A percentile compares a stretch with the other conserved stretches of the same genome.
Evolutionary conservation across 2,329 filamentous ascomycete genomes (phyloP).

Genomic region (Stemphylium beticola): DNA sequence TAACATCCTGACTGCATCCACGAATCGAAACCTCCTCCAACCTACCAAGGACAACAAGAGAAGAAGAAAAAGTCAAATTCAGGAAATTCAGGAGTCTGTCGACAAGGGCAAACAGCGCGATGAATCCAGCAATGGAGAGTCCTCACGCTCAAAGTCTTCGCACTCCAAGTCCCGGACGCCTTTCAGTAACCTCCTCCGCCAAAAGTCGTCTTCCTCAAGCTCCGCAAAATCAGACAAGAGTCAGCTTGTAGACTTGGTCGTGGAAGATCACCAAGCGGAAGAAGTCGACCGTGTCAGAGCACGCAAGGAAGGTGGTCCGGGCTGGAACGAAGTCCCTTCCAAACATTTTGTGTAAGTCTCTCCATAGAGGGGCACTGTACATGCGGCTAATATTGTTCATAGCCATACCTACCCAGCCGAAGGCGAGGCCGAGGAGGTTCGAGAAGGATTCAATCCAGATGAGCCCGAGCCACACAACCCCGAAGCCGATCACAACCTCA

Average conservation of each 20-base stretch:
- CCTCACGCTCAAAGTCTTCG: constrained; percentile 45
- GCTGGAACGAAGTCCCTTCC: constrained; percentile 63
- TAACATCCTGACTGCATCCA: constrained; percentile 60
- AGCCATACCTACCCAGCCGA: constrained; percentile 57
- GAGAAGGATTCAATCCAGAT: constrained; percentile 62
- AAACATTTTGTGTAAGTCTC: constrained; percentile 61
- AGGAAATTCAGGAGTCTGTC: constrained; percentile 50
- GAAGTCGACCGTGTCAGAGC: constrained; percentile 66
- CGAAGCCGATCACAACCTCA: constrained; percentile 53
- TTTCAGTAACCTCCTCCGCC: constrained; percentile 50
- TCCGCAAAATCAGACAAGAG: constrained; percentile 62
- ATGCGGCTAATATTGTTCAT: constrained; percentile 11
- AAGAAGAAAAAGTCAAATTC: constrained; percentile 56
- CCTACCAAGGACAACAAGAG: constrained; percentile 58
- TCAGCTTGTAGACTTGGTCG: constrained; percentile 70
- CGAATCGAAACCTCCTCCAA: constrained; percentile 61
- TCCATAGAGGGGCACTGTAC: not conserved
- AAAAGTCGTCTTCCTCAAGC: constrained; percentile 55
- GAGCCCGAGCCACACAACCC: constrained; percentile 51
- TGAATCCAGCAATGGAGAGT: constrained; percentile 44
- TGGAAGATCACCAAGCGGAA: constrained; percentile 69
- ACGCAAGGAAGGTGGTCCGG: constrained; percentile 66
- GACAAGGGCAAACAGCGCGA: constrained; percentile 53
- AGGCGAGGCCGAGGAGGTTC: constrained; percentile 57
- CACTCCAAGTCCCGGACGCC: constrained; percentile 43